Evolutionary conservation across 2,329 filamentous ascomycete genomes (phyloP), one percentile per base, ranked within the genome.

Genomic region (Diplodia sapinea): DNA sequence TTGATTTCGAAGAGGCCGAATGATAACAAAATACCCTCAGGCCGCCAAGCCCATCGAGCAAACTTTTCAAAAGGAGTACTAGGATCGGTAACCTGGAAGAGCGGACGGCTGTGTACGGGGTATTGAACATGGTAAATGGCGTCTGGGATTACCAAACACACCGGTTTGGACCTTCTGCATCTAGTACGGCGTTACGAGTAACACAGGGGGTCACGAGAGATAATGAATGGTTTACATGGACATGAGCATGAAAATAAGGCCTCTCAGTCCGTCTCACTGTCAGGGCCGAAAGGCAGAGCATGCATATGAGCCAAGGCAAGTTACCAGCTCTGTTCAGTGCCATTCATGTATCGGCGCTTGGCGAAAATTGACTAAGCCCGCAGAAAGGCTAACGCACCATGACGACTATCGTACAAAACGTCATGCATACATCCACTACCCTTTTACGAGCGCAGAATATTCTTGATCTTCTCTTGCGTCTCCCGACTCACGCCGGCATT

Each of bases 41-140:
- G 92, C 91, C 61, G 92, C 92, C 62, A 94, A 94, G 84, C 92
- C 92, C 0, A 96, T 96, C 68, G 90, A 94, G 78, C 91, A 90
- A 77, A 87, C 92, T 1, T 93, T 96, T 71, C 92, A 94, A 74
- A 94, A 93, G 78, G 90, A 85, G 71, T 85, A 83, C 69, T 74
- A 55, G 73, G 31, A 40, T 13, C 20, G 13, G 26, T 8, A 6
- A n/a, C 33, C 7, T 36, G 11, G n/a, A 20, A 17, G n/a, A 9
- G 36, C 12, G 23, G 59, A 12, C 7, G 17, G 59, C 26, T 6
- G 23, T 6, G 23, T 29, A n/a, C n/a, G 15, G 23, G 31, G n/a
- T 51, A 23, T 47, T 26, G n/a, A 63, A 33, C 43, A 51, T 63
- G 29, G 59, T 12, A 51, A 63, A 26, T 17, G 59, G 59, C 59